Evolutionary conservation across 345 rosid genomes (phyloP).

Genomic region (Rhizophora mangle): DNA sequence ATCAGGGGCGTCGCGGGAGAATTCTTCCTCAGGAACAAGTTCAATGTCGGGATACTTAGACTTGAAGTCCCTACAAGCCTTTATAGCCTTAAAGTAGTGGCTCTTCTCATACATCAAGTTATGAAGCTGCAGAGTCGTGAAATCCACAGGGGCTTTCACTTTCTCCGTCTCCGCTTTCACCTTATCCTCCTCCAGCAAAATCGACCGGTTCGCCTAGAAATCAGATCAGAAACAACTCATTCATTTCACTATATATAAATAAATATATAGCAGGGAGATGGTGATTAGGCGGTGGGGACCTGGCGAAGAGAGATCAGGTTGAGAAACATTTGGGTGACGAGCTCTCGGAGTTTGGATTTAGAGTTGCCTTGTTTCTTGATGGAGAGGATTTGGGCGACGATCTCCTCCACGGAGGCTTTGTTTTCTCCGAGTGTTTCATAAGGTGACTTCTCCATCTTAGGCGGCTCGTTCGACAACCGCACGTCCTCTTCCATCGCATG

Average conservation of each 20-base stretch:
- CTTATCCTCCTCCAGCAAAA: conserved; percentile 71
- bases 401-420: conserved; percentile 73
- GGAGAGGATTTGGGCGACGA: conserved; percentile 61
- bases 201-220: conserved; percentile 63
- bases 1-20: conserved; percentile 65
- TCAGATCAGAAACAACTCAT: background rate
- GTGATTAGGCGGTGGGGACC: conserved; percentile 29
- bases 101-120: conserved; percentile 93
- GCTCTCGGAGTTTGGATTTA: conserved; percentile 66
- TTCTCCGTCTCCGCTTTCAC: conserved; percentile 67
- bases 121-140: conserved; percentile 73
- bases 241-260: background rate
- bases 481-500: conserved; percentile 45
- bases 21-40: conserved; percentile 79
- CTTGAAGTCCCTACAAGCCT: conserved; percentile 75
- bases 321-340: conserved; percentile 79
- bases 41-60: conserved; percentile 79
- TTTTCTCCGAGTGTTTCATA: conserved; percentile 61
- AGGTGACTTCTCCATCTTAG: conserved; percentile 44
- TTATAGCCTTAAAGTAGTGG: conserved; percentile 78
- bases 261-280: background rate
- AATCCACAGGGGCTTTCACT: conserved; percentile 74
- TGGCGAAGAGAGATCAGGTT: conserved; percentile 81
- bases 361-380: conserved; percentile 50
- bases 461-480: conserved; percentile 21